Evolutionary conservation across 331 rosid species (phyloP), one percentile per base, ranked within the genome.

Genomic region (Dryas integrifolia): DNA sequence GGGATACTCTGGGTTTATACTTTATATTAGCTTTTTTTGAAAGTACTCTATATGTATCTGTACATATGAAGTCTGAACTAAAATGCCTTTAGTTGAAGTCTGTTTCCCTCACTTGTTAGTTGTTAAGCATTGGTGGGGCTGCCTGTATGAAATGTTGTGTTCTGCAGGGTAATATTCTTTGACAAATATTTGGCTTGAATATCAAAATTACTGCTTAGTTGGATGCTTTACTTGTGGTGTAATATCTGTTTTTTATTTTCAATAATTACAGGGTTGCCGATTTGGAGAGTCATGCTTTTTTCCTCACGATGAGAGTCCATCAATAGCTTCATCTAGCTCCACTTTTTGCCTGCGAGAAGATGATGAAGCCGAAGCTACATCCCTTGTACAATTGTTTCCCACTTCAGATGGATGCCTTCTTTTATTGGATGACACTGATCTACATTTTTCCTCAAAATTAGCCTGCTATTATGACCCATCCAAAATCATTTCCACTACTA

Each of bases 231-330:
- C 70, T 82, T 26, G 61, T 58, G 30, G n/a, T 68, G n/a, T 69
- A 26, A 41, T 30, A 24, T 40, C 4, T 26, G 12, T 41, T 53
- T 45, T 41, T 7, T 59, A 60, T 67, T 77, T 30, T 30, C 35
- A 68, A 43, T 41, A 41, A 39, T 73, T 81, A 72, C 84, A 92
- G 96, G 96, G 96, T 67, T 92, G 96, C 77, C 88, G 95, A 74
- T 85, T 84, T 35, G 96, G 96, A 72, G 82, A 49, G 51, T 81
- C 88, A 11, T 92, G 96, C 77, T 12, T 12, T 16, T 92, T 69
- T 84, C 78, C 96, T 75, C 98, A 92, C 52, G 82, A 73, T 73
- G 57, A 44, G 82, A 83, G 70, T 73, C 79, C 53, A 41, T 75
- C 80, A 15, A 61, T 13, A 48, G 16, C 67, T 30, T 71, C 90